Conservation (phyloP, 192 early-diverging fungal genomes). For the Backusella westeae region DNA sequence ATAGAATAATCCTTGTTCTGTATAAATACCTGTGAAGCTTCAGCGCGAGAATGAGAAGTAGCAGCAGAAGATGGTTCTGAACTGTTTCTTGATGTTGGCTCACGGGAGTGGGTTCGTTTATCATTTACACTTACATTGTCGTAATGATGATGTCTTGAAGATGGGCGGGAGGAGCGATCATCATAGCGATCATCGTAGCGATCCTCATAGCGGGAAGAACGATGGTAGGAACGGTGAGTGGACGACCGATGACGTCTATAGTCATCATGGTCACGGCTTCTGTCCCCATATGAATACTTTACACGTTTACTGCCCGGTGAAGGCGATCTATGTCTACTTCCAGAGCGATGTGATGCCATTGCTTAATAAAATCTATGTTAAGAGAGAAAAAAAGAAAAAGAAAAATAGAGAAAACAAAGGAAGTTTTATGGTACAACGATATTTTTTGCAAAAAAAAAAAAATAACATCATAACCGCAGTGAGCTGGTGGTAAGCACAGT, state of each 20-base stretch:
- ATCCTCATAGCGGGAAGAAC: constrained; percentile 33
- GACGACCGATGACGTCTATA: constrained; percentile 31
- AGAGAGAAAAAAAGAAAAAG: constrained; percentile 12
- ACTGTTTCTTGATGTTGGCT: constrained; percentile 25
- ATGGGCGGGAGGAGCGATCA: not conserved
- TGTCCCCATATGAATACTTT: constrained; percentile 25
- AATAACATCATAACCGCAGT: not conserved
- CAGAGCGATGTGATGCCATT: constrained; percentile 20
- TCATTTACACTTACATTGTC: constrained; percentile 28
- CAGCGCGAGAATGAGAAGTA: not conserved
- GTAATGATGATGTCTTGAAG: constrained; percentile 9
- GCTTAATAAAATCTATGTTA: not conserved
- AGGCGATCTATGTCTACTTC: constrained; percentile 34
- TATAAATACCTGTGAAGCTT: not conserved
- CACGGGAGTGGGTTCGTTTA: constrained; percentile 22
- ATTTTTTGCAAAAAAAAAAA: not conserved
- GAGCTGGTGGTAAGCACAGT: too few species aligned
- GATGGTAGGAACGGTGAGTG: constrained; percentile 18
- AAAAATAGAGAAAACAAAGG: constrained; percentile 7
- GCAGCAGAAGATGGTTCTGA: constrained; percentile 9
- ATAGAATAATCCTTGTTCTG: not conserved
- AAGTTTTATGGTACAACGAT: not conserved
- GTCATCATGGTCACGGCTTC: constrained; percentile 49
- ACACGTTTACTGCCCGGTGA: constrained; percentile 31
- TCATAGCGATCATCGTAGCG: constrained; percentile 24